phyloP scores from a whole-genome alignment of 2,329 filamentous ascomycete genomes.

The Pyrenophora tritici-repentis region DNA sequence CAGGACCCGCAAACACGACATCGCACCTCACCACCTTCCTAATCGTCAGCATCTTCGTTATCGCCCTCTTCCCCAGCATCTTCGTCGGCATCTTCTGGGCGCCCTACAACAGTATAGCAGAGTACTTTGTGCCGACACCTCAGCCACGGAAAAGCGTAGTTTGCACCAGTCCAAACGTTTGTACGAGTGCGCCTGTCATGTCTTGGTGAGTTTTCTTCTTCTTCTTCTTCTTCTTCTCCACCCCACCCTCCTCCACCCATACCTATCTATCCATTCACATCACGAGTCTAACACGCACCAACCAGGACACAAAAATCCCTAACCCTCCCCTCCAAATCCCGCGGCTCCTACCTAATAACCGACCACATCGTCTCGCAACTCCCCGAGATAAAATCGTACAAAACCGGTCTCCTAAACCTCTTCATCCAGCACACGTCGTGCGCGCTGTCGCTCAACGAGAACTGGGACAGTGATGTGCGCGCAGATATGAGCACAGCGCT shows the following conservation, averaged over 20 bases:
- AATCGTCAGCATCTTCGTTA: conserved; percentile 55
- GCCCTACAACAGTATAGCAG: conserved; percentile 37
- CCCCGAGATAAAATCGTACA: conserved; percentile 82
- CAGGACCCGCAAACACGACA: conserved; percentile 19
- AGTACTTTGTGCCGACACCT: conserved; percentile 32
- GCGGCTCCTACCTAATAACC: conserved; percentile 90
- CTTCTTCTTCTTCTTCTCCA: too few species aligned
- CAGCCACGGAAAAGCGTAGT: conserved; percentile 26
- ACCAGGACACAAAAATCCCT: conserved; percentile 78
- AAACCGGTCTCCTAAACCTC: conserved; percentile 73
- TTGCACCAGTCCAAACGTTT: conserved; percentile 37
- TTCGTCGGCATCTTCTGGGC: conserved; percentile 51
- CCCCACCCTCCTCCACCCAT: too few species aligned
- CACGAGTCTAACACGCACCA: too few species aligned
- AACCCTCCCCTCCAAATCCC: conserved; percentile 73
- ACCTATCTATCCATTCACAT: too few species aligned
- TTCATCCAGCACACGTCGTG: conserved; percentile 97
- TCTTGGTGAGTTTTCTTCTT: conserved; percentile 37
- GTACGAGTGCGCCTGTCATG: conserved; percentile 31
- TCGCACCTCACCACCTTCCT: conserved; percentile 50
- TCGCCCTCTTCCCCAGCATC: conserved; percentile 56
- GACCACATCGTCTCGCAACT: conserved; percentile 71
- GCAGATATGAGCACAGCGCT: conserved; percentile 92
- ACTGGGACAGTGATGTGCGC: conserved; percentile 83
- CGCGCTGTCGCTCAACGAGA: conserved; percentile 91